phyloP scores from a whole-genome alignment of 1,139 yeast genomes.

The Zygoascus sp. region DNA sequence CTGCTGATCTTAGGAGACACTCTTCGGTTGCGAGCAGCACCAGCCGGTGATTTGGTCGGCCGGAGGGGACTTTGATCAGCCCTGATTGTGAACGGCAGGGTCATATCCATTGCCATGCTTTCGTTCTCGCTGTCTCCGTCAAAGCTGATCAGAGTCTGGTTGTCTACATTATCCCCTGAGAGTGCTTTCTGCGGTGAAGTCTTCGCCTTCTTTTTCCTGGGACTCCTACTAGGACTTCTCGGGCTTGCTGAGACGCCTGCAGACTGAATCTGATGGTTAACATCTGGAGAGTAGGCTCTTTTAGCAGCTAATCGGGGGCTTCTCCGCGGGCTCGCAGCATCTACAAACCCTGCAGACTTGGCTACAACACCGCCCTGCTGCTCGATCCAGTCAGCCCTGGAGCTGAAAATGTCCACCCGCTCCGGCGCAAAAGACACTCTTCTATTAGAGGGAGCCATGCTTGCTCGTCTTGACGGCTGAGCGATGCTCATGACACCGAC shows the following conservation, averaged over 20 bases:
- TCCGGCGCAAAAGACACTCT: conserved; percentile 50
- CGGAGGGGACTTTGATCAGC: conserved; percentile 50
- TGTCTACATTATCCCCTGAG: background rate
- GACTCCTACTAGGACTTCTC: background rate
- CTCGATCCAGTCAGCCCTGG: conserved; percentile 6
- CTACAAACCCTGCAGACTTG: background rate
- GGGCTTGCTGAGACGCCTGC: too few species aligned
- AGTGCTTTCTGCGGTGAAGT: background rate
- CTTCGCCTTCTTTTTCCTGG: conserved; percentile 4
- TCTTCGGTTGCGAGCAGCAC: background rate
- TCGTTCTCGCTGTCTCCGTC: conserved; percentile 10
- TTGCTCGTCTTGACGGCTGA: conserved; percentile 13
- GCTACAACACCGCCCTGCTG: conserved; percentile 12
- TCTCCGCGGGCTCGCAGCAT: conserved; percentile 11
- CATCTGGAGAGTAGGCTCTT: conserved; percentile 9
- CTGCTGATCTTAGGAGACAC: background rate
- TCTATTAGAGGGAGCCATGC: conserved; percentile 23
- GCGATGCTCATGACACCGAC: conserved; percentile 25
- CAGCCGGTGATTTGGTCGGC: background rate
- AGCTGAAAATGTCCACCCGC: conserved; percentile 34
- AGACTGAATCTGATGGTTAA: too few species aligned
- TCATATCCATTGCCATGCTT: conserved; percentile 55
- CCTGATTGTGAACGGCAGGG: conserved; percentile 71
- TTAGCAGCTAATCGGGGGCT: conserved; percentile 14
- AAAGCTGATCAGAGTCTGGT: conserved; percentile 12